phyloP scores from a whole-genome alignment of 108 stramenopile species.

The Nannochloropsis salina region DNA sequence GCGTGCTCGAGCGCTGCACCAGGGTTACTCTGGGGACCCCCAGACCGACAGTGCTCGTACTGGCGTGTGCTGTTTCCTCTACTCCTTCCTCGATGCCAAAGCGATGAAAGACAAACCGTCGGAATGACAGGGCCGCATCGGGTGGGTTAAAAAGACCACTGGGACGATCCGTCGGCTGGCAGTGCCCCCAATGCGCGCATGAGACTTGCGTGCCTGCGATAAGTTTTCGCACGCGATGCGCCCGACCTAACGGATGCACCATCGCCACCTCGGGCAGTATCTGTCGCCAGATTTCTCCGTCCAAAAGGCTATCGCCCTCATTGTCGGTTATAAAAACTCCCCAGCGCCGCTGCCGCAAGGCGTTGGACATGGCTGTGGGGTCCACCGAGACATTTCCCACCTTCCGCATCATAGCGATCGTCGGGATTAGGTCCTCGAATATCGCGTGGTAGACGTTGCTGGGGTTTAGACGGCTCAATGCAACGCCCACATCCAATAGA shows the following conservation, averaged over 20 bases:
- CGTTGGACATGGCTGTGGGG: neutral
- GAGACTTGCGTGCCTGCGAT: neutral
- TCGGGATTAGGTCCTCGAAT: neutral
- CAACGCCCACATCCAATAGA: neutral
- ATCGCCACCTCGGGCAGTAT: neutral
- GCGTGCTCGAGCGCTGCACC: neutral
- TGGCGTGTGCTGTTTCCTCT: no score
- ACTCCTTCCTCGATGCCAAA: no score
- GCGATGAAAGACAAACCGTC: neutral
- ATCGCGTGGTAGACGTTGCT: slow-evolving; percentile 8
- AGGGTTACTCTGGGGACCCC: neutral
- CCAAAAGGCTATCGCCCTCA: no score
- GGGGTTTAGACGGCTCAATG: neutral
- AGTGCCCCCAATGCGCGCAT: neutral
- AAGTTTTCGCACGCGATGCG: neutral
- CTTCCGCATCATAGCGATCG: neutral
- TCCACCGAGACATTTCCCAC: neutral
- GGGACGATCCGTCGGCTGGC: neutral
- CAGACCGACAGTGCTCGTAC: neutral
- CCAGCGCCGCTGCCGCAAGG: neutral
- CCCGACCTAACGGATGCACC: neutral
- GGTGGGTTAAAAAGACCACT: neutral
- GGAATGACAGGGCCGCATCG: neutral
- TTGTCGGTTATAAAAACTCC: neutral
- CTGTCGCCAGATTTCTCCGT: no score